Evolutionary conservation across 2,329 filamentous ascomycete species (phyloP).

Genomic region (Pseudogymnoascus sp.): DNA sequence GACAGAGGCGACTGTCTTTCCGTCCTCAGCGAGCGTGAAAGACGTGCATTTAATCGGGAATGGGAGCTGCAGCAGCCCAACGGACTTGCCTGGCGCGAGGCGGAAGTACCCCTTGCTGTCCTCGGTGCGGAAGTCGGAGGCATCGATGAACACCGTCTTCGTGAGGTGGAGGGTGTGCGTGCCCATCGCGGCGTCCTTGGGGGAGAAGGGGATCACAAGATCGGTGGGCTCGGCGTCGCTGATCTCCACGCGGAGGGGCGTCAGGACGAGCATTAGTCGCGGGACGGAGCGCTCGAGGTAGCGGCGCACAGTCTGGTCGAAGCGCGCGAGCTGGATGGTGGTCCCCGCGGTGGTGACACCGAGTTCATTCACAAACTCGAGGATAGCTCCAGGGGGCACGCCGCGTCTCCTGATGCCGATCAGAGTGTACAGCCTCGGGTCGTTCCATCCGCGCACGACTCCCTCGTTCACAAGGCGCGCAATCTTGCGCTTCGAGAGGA

Average conservation of each 20-base stretch:
- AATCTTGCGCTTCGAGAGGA: constrained; percentile 81
- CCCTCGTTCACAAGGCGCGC: constrained; percentile 69
- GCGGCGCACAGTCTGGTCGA: constrained; percentile 76
- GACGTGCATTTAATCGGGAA: constrained; percentile 62
- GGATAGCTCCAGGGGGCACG: constrained; percentile 78
- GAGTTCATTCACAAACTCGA: constrained; percentile 85
- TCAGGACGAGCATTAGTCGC: constrained; percentile 80
- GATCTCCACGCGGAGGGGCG: constrained; percentile 76
- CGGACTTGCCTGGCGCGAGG: constrained; percentile 65
- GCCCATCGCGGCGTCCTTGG: constrained; percentile 67
- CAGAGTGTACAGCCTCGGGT: constrained; percentile 82
- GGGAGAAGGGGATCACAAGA: constrained; percentile 67
- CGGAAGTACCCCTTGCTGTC: constrained; percentile 71
- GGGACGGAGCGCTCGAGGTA: constrained; percentile 87
- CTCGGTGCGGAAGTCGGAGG: constrained; percentile 67
- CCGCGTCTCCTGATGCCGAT: constrained; percentile 78
- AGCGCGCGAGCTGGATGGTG: constrained; percentile 72
- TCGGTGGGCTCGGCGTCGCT: constrained; percentile 69
- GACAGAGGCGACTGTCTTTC: constrained; percentile 55
- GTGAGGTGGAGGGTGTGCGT: constrained; percentile 58
- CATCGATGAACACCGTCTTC: constrained; percentile 77
- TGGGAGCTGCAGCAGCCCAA: constrained; percentile 65
- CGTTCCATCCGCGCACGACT: constrained; percentile 83
- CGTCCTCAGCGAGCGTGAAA: constrained; percentile 60
- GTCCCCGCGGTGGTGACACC: constrained; percentile 79